Base-by-base conservation (phyloP, 768 basidiomycete species). In the Tulasnella sp. region DNA sequence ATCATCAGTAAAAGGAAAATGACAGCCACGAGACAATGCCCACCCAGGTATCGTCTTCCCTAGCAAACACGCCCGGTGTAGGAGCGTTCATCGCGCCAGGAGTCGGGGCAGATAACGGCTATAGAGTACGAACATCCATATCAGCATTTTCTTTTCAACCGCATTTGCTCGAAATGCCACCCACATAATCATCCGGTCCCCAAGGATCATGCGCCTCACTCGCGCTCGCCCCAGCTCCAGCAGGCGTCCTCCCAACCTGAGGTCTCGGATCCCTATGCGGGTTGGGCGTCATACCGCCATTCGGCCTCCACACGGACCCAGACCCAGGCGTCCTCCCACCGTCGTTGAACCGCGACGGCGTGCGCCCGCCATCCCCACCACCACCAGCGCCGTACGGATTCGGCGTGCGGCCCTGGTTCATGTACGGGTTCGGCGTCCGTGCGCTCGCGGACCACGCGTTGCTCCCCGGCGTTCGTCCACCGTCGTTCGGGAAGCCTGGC, bases 401-500 rank as follows among this genome's bases (percentile, higher is more conserved):
- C 66, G 76, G 37, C 73, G 63, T 78, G 76, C 81, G 71, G 34
- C 65, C 75, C 3, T n/a, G n/a, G n/a, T 65, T 39, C 62, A 73
- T 80, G 72, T 86, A 83, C 0, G 87, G 86, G 75, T 88, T 87
- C 8, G 88, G 88, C 2, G 88, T 89, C 14, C 83, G 81, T 1
- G 84, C 80, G 0, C 81, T 79, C 5, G 81, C 79, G 71, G 80
- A 81, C 89, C 86, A 89, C 19, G 84, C 85, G 29, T 68, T 68
- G 67, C 37, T 40, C n/a, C 68, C 68, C 0, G 86, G 86, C 35
- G 85, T 86, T 74, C 82, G 85, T 39, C 87, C 83, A 39, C 83
- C 82, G 34, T 83, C 85, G 12, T 82, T 83, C 72, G 83, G 85
- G 85, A 88, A 89, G 17, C 88, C 89, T 0, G 91, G 90, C 7